Evolutionary conservation across 2,329 filamentous ascomycete genomes (phyloP).

Genomic region (Fusarium sp.): DNA sequence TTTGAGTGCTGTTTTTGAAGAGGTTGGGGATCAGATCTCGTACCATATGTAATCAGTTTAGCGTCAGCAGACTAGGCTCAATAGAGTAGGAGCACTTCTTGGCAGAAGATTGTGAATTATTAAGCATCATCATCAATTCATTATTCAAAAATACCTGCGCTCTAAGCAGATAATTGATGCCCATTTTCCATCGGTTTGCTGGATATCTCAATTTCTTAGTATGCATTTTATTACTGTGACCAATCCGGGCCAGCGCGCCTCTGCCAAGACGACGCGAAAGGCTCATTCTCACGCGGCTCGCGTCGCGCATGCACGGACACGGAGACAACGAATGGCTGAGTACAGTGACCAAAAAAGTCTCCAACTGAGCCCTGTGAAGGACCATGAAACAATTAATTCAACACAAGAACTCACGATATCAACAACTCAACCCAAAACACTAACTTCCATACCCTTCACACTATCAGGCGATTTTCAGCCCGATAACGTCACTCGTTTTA

Average conservation of each 20-base stretch:
- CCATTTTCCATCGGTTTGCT: background rate
- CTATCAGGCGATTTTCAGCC: background rate
- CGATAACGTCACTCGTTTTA: background rate
- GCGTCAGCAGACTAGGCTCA: background rate
- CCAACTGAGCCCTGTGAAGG: background rate
- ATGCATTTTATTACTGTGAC: constrained; percentile 11
- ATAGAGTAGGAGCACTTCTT: constrained; percentile 29
- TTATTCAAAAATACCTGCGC: background rate
- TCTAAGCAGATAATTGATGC: background rate
- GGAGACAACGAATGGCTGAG: background rate
- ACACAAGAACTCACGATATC: fast-evolving
- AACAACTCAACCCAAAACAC: fast-evolving
- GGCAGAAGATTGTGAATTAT: background rate
- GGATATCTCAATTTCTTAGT: too few relatives aligned
- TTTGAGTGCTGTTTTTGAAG: constrained; percentile 37
- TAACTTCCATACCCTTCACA: background rate
- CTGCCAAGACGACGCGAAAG: constrained; percentile 1
- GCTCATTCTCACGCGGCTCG: constrained; percentile 20
- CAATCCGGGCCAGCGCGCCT: background rate
- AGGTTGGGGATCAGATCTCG: constrained; percentile 28
- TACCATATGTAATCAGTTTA: constrained; percentile 32
- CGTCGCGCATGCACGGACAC: constrained; percentile 1
- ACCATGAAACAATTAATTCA: background rate
- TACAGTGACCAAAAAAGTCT: background rate
- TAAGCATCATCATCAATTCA: background rate